These are phyloP conservation scores for Boletus vermiculosoides DNA, from an alignment of 768 basidiomycete genomes.

Conservation along the genomic window DNA sequence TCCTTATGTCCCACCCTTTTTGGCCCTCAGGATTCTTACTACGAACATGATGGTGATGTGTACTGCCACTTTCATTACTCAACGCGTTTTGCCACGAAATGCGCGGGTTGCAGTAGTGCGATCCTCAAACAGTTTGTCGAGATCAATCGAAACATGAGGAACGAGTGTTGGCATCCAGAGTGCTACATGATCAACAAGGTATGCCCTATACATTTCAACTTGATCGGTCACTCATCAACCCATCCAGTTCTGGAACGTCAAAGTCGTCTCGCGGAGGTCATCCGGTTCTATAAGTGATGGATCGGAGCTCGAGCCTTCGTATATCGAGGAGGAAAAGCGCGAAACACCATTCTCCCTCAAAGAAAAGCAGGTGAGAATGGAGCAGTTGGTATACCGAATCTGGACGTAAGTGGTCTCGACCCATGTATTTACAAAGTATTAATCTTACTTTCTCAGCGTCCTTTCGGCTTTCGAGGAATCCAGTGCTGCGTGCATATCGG, in stretches of 20 bases:
- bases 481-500: conserved; percentile 98
- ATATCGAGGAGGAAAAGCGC: conserved; percentile 72
- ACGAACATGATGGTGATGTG: conserved; percentile 97
- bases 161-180: conserved; percentile 99
- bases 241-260: conserved; percentile 96
- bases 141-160: conserved; percentile 96
- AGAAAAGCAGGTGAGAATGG: conserved; percentile 91
- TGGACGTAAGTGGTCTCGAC: conserved; percentile 76
- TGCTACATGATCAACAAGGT: conserved; percentile 99
- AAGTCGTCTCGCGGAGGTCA: conserved; percentile 75
- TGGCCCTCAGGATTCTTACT: conserved; percentile 98
- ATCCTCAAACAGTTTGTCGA: conserved; percentile 99
- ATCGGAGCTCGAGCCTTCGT: conserved; percentile 52
- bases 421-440: conserved; percentile 2
- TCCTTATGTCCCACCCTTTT: conserved; percentile 95
- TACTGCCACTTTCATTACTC: conserved; percentile 99
- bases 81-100: conserved; percentile 97
- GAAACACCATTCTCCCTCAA: conserved; percentile 80
- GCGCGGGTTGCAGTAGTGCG: conserved; percentile 94
- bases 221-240: conserved; percentile 11
- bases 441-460: conserved; percentile 50
- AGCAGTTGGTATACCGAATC: conserved; percentile 96
- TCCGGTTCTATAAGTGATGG: conserved; percentile 56
- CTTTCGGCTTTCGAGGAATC: conserved; percentile 98
- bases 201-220: conserved; percentile 18